Percentiles rank a stretch among this genome's conserved stretches.
phyloP scores from a whole-genome alignment of 2,329 filamentous ascomycete genomes.

The Hortaea werneckii region DNA sequence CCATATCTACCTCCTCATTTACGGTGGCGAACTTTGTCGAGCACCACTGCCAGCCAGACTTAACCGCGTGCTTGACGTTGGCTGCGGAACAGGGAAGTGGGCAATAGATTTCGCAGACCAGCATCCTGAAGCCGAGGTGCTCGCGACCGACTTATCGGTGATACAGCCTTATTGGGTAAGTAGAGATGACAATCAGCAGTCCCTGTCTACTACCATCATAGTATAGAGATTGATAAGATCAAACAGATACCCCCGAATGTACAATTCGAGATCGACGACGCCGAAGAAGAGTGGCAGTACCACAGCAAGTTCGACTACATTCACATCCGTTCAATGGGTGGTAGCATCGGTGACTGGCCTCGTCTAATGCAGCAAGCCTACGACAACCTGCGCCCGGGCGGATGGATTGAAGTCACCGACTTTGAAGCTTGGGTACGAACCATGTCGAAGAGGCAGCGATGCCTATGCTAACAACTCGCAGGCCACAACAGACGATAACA shows the following conservation, averaged over 20 bases:
- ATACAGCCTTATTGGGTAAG: constrained; percentile 15
- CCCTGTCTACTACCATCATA: neutral
- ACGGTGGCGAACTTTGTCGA: constrained; percentile 5
- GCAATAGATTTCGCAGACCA: constrained; percentile 24
- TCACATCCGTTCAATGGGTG: neutral
- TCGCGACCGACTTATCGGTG: constrained; percentile 27
- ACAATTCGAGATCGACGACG: neutral
- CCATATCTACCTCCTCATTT: constrained; percentile 7
- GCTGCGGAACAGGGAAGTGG: constrained; percentile 30
- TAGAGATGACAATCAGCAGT: too few relatives aligned
- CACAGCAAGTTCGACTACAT: neutral
- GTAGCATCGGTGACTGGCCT: neutral
- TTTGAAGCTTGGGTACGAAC: neutral
- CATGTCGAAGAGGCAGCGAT: neutral
- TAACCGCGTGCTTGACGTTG: constrained; percentile 35
- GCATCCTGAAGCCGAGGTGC: constrained; percentile 14
- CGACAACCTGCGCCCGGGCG: neutral
- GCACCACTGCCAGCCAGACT: constrained; percentile 26
- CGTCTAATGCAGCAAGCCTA: neutral
- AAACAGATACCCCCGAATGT: neutral
- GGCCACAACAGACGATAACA: neutral
- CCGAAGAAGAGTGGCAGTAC: neutral
- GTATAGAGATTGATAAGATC: neutral
- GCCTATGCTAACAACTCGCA: neutral
- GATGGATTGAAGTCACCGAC: neutral